Conservation (phyloP, 1,284 basidiomycete species). For the Apiotrichum domesticum region DNA sequence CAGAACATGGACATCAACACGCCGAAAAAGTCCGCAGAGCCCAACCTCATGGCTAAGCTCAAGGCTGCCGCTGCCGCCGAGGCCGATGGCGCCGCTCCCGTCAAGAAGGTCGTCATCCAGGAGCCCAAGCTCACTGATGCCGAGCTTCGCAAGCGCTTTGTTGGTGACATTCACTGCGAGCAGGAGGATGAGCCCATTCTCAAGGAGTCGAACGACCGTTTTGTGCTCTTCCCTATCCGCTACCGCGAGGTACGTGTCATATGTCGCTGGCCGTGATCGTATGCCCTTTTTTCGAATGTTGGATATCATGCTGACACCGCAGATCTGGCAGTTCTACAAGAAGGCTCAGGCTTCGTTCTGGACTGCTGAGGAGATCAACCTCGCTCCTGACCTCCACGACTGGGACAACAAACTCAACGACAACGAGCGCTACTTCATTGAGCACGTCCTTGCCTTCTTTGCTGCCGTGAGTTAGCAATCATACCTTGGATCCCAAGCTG, state of each 20-base stretch:
- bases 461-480: constrained; percentile 40
- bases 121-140: constrained; percentile 12
- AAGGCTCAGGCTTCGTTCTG: constrained; percentile 71
- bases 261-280: too few relatives aligned
- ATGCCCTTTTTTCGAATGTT: too few relatives aligned
- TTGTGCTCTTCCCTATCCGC: constrained; percentile 91
- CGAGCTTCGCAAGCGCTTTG: constrained; percentile 45
- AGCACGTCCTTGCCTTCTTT: constrained; percentile 81
- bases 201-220: constrained; percentile 60
- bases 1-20: constrained; percentile 49
- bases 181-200: constrained; percentile 71
- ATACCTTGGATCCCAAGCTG: not conserved
- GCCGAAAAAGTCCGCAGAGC: constrained; percentile 32
- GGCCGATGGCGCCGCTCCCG: not conserved
- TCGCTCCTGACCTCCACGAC: constrained; percentile 85
- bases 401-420: constrained; percentile 91
- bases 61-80: constrained; percentile 4
- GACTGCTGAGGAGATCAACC: constrained; percentile 98
- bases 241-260: constrained; percentile 48
- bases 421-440: constrained; percentile 92
- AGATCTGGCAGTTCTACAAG: constrained; percentile 99
- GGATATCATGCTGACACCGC: not conserved
- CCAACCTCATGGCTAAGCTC: constrained; percentile 14
- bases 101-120: constrained; percentile 9
- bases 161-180: constrained; percentile 50